Base-by-base conservation (phyloP, 2,329 filamentous ascomycete species). In the Exophiala sideris region DNA sequence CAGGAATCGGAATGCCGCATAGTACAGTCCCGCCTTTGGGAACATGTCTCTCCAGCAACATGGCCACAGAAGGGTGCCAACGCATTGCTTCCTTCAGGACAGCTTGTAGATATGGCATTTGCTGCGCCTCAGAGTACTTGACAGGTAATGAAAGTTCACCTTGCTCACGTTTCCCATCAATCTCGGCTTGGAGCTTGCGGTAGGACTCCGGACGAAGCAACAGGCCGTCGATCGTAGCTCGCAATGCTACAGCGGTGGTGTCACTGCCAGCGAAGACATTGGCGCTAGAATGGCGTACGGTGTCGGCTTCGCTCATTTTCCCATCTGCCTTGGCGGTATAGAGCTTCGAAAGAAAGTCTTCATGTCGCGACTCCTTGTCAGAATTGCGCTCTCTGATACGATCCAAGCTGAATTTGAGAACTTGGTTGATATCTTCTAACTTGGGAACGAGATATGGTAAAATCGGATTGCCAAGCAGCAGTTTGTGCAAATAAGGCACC, bases 201-300 rank as follows among this genome's bases (percentile, higher is more conserved):
- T 53, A 42, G 8, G 21, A 46, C 11, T 24, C 12, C 0, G 84
- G 84, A 62, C 84, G 80, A 62, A 84, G 84, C 33, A 90, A 76
- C 3, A 91, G 71, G 67, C 83, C 85, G 70, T 91, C 91, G 64
- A 91, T 89, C 0, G 90, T 79, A 12, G 54, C 21, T 5, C 54
- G 42, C 3, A 56, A 24, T 11, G 52, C 24, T 21, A 55, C 52
- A 14, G 48, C 48, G 11, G 52, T 55, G 5, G 52, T 55, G 29
- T 55, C 52, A 21, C 21, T 33, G 5, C 52, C 52, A 8, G 63
- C 63, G 20, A 64, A 59, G 4, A 65, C 58, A 51, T 65, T 66
- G 2, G 59, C 57, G 3, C 18, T 33, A 14, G 16, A 32, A 18
- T 34, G 36, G 3, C 36, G 24, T 9, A 48, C 7, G 1, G 41